Conservation (phyloP, 331 rosid species). For the Saraca asoca region DNA sequence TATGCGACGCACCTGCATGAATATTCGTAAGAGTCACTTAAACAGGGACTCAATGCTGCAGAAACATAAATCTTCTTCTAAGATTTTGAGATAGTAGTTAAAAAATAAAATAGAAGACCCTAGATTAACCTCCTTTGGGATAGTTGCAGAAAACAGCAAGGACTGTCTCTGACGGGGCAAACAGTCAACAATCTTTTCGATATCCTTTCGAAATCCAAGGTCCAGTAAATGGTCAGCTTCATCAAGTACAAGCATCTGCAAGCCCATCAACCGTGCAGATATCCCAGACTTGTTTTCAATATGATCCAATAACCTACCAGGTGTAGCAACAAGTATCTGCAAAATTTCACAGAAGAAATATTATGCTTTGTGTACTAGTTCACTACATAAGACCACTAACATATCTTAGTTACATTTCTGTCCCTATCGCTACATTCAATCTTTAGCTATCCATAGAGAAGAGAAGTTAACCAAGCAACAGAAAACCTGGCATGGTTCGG, state of each 20-base stretch:
- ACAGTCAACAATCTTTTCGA: conserved; percentile 92
- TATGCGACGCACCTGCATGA: conserved; percentile 72
- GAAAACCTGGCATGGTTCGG: conserved; percentile 85
- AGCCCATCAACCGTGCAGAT: conserved; percentile 78
- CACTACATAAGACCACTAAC: conserved; percentile 20
- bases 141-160: conserved; percentile 80
- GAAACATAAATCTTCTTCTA: conserved; percentile 19
- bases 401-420: neutral
- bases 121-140: conserved; percentile 83
- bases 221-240: conserved; percentile 90
- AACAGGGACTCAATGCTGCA: conserved; percentile 27
- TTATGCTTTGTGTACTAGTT: conserved; percentile 8
- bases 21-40: conserved; percentile 25
- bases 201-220: conserved; percentile 88
- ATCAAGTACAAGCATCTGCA: conserved; percentile 88
- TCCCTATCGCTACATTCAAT: conserved; percentile 4
- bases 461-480: conserved; percentile 25
- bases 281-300: conserved; percentile 80
- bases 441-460: conserved; percentile 21
- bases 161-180: conserved; percentile 89
- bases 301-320: conserved; percentile 94
- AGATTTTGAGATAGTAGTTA: conserved; percentile 19
- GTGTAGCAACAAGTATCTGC: conserved; percentile 95
- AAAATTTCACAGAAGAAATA: conserved; percentile 26
- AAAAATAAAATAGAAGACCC: conserved; percentile 21